Evolutionary conservation across 2,329 filamentous ascomycete genomes (phyloP), one percentile per base, ranked within the genome.

Genomic region (Thyridium curvatum): DNA sequence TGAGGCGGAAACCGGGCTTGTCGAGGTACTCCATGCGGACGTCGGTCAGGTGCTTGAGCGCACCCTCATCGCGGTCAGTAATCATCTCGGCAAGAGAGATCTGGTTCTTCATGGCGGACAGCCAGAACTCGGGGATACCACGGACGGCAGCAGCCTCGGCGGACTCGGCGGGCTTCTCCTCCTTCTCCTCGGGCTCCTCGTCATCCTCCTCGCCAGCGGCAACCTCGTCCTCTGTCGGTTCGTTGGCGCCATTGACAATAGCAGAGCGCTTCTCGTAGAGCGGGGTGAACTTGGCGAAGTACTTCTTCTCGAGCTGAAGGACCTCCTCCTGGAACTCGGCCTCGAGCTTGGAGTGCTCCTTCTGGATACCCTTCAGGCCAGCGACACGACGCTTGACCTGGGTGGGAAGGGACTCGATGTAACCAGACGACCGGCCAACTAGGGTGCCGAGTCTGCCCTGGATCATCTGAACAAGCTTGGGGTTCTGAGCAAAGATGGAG

Each of bases 41-140:
- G 61, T 98, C 91, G 50, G 77, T 83, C 41, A 98, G 75, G 59
- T 84, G 76, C 71, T 94, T 94, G 42, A 98, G 82, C 38, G 90
- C 93, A 51, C 79, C 82, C 77, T 98, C 93, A 60, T 98, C 93
- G 49, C 89, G 86, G 56, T 97, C 93, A 55, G 93, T 98, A 62
- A 98, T 96, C 80, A 96, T 95, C 69, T 98, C 94, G 41, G 91
- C 88, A 41, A 98, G 82, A 21, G 90, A 94, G 56, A 93, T 80
- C 64, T 96, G 91, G 74, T 98, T 98, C 79, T 98, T 98, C 91
- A 98, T 97, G 53, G 94, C 91, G 45, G 91, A 96, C 37, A 98
- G 77, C 93, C 93, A 98, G 77, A 98, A 98, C 69, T 98, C 93
- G 47, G 93, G 93, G 47, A 98, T 96, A 65, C 93, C 93, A 55